Conservation (phyloP, 2,329 filamentous ascomycete genomes). For the Colletotrichum tamarilloi region DNA sequence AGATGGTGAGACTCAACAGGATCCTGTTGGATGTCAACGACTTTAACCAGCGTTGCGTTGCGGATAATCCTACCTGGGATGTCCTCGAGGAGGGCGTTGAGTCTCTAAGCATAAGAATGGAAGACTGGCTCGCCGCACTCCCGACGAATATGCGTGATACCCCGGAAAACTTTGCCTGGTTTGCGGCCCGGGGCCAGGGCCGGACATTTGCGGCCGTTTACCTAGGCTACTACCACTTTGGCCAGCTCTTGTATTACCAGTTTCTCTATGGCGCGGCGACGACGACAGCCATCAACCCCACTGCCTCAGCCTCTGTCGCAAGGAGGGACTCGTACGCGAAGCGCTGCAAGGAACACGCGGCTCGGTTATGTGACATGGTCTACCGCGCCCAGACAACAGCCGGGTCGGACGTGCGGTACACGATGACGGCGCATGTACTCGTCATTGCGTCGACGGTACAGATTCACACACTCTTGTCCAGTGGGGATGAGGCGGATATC, state of each 20-base stretch:
- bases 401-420: slow-evolving; percentile 53
- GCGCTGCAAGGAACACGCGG: slow-evolving; percentile 53
- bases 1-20: slow-evolving; percentile 42
- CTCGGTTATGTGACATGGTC: slow-evolving; percentile 52
- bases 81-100: slow-evolving; percentile 44
- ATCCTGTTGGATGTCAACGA: slow-evolving; percentile 54
- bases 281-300: slow-evolving; percentile 35
- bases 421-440: slow-evolving; percentile 57
- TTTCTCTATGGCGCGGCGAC: slow-evolving; percentile 47
- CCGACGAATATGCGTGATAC: slow-evolving; percentile 50
- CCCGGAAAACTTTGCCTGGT: slow-evolving; percentile 49
- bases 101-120: slow-evolving; percentile 44
- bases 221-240: slow-evolving; percentile 58
- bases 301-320: slow-evolving; percentile 23
- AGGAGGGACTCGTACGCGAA: slow-evolving; percentile 48
- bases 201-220: slow-evolving; percentile 56
- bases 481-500: slow-evolving; percentile 48
- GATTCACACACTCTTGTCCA: slow-evolving; percentile 57
- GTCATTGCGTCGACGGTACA: slow-evolving; percentile 59
- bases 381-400: slow-evolving; percentile 49
- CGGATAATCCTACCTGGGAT: slow-evolving; percentile 40
- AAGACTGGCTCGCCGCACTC: slow-evolving; percentile 48
- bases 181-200: slow-evolving; percentile 50
- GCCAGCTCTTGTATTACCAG: slow-evolving; percentile 58
- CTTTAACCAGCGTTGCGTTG: slow-evolving; percentile 47